Conservation (phyloP, 805 yeast species). For the Clavispora asparagi region DNA sequence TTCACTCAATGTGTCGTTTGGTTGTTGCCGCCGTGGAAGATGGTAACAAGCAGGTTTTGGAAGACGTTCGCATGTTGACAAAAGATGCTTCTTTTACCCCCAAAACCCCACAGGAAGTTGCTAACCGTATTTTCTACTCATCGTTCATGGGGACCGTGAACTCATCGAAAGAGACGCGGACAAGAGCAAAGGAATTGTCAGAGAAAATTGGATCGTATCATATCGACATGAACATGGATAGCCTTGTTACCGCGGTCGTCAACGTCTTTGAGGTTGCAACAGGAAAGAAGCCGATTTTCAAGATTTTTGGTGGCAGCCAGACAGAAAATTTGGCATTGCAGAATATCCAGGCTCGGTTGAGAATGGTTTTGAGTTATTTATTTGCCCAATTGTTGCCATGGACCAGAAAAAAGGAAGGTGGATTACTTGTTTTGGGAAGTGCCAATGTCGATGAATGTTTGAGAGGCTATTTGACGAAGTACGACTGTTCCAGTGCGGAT, state of each 20-base stretch:
- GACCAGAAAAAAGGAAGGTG: conserved; percentile 74
- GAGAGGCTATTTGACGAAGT: conserved; percentile 92
- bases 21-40: conserved; percentile 64
- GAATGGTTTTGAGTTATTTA: conserved; percentile 91
- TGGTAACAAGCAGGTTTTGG: conserved; percentile 73
- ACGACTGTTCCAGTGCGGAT: conserved; percentile 97
- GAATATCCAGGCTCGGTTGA: conserved; percentile 90
- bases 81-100: conserved; percentile 64
- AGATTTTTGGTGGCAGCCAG: conserved; percentile 88
- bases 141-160: conserved; percentile 95
- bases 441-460: conserved; percentile 97
- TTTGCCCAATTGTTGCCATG: conserved; percentile 95
- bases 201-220: conserved; percentile 80
- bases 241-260: conserved; percentile 68
- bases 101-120: conserved; percentile 65
- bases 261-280: conserved; percentile 81
- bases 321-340: conserved; percentile 92
- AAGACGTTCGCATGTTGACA: conserved; percentile 68
- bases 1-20: conserved; percentile 87
- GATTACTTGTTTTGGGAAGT: conserved; percentile 86
- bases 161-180: conserved; percentile 82
- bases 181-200: conserved; percentile 75
- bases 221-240: conserved; percentile 87
- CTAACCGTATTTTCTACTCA: conserved; percentile 75
- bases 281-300: conserved; percentile 82